These are phyloP conservation scores for Tulasnella sp. DNA, from an alignment of 768 basidiomycete genomes.

Conservation along the genomic window DNA sequence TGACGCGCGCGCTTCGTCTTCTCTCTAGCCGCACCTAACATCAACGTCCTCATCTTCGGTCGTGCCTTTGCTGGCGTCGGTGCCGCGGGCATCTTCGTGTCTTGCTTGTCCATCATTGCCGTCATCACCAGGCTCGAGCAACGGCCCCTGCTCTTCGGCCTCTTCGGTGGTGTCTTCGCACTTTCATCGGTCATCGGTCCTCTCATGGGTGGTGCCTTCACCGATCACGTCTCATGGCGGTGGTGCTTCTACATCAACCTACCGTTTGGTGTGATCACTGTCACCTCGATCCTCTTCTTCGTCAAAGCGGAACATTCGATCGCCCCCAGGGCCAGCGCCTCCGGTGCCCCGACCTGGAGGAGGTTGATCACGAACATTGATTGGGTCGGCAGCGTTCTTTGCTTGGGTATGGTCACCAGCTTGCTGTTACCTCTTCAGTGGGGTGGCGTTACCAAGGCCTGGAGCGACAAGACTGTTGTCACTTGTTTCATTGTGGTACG, in stretches of 20 bases:
- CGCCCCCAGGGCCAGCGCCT: slow-evolving; percentile 23
- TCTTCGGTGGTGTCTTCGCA: slow-evolving; percentile 42
- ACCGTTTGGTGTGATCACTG: slow-evolving; percentile 36
- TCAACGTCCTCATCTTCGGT: slow-evolving; percentile 41
- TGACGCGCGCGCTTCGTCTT: slow-evolving; percentile 34
- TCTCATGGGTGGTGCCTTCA: slow-evolving; percentile 39
- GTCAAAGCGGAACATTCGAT: slow-evolving; percentile 34
- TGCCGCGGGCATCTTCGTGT: slow-evolving; percentile 39
- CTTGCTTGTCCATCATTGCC: slow-evolving; percentile 34
- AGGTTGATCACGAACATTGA: slow-evolving; percentile 35
- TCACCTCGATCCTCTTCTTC: slow-evolving; percentile 38
- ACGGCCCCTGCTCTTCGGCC: slow-evolving; percentile 39
- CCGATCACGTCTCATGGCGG: slow-evolving; percentile 40
- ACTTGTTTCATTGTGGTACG: slow-evolving; percentile 30
- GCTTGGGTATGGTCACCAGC: slow-evolving; percentile 37
- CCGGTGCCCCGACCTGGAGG: slow-evolving; percentile 27
- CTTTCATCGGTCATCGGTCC: slow-evolving; percentile 34
- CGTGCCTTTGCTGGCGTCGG: slow-evolving; percentile 47
- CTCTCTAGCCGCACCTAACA: slow-evolving; percentile 30
- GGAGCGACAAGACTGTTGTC: slow-evolving; percentile 38
- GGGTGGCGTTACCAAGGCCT: slow-evolving; percentile 43
- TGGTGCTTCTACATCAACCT: slow-evolving; percentile 37
- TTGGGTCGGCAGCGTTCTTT: slow-evolving; percentile 39
- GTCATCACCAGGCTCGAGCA: slow-evolving; percentile 34
- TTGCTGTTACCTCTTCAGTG: slow-evolving; percentile 43